Evolutionary conservation across 2,329 filamentous ascomycete genomes (phyloP), one percentile per base, ranked within the genome.

Genomic region (Stromatinia cepivora): DNA sequence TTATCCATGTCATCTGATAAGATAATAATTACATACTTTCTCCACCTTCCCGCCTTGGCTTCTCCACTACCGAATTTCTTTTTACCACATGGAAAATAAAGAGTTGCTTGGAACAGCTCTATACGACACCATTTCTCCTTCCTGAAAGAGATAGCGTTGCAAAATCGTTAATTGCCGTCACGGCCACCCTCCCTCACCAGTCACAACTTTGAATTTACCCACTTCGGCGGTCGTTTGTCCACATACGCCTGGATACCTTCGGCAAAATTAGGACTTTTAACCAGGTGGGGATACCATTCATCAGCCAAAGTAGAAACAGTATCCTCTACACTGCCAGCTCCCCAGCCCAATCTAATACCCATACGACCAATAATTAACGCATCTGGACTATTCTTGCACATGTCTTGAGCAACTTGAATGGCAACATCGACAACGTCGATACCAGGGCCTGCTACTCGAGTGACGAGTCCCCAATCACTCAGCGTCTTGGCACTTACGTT

Each of bases 191-290:
- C n/a, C 15, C 48, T 65, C 34, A 61, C 20, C 25, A 15, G 34
- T 66, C 63, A 68, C 46, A 88, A 73, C 78, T 87, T 88, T 73
- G 85, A 87, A 72, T 87, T 81, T 76, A 81, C 84, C 90, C 90
- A 93, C 45, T 82, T 81, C 3, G 90, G 86, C 79, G 85, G 84
- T 75, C 90, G 82, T 83, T 88, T 92, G 84, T 92, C 90, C 31
- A 90, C 87, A 81, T 93, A 94, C 70, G 90, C 91, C 79, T 79
- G 81, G 25, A 93, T 81, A 0, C 91, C 91, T 80, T 93, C 91
- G 66, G 84, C 85, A 78, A 92, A 87, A 79, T 94, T 94, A 73
- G 90, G 87, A 0, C 87, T 89, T 2, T 81, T 83, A 70, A 88
- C 82, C 66, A 93, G 81, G 69, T 81, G 81, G 66, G 81, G 82